These are phyloP conservation scores for Monilinia polystroma DNA, from an alignment of 2,329 filamentous ascomycete species.

Conservation along the genomic window DNA sequence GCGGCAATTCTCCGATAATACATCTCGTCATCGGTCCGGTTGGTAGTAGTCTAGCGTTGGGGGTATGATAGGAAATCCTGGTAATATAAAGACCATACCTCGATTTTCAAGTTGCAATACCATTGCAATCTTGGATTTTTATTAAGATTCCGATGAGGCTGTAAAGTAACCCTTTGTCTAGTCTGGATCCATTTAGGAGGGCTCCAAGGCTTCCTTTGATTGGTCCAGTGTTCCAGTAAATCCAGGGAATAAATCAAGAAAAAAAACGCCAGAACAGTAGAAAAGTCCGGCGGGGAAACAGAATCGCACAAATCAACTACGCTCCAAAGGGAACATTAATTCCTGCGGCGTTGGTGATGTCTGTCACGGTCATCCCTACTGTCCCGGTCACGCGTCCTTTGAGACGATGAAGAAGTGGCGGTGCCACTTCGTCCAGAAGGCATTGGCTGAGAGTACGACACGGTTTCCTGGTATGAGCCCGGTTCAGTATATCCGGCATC, in stretches of 20 bases:
- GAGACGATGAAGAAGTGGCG: slow-evolving; percentile 32
- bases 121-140: slow-evolving; percentile 30
- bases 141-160: slow-evolving; percentile 28
- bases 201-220: slow-evolving; percentile 30
- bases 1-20: slow-evolving; percentile 25
- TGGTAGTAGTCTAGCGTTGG: slow-evolving; percentile 26
- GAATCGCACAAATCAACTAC: slow-evolving; percentile 29
- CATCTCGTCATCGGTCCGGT: slow-evolving; percentile 30
- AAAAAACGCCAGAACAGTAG: slow-evolving; percentile 36
- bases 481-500: slow-evolving; percentile 24
- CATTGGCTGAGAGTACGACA: slow-evolving; percentile 32
- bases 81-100: slow-evolving; percentile 28
- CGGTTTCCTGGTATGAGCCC: slow-evolving; percentile 30
- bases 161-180: slow-evolving; percentile 29
- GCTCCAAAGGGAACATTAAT: slow-evolving; percentile 29
- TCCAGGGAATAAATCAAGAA: slow-evolving; percentile 30
- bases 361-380: slow-evolving; percentile 36
- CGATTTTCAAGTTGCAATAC: slow-evolving; percentile 29
- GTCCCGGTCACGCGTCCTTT: slow-evolving; percentile 33
- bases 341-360: slow-evolving; percentile 32
- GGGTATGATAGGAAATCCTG: slow-evolving; percentile 28
- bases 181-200: slow-evolving; percentile 33
- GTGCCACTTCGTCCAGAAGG: slow-evolving; percentile 32
- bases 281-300: slow-evolving; percentile 27
- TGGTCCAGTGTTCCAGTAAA: slow-evolving; percentile 30